Evolutionary conservation across 352 stramenopile genomes (phyloP).

Genomic region (Paralagenidium karlingii): DNA sequence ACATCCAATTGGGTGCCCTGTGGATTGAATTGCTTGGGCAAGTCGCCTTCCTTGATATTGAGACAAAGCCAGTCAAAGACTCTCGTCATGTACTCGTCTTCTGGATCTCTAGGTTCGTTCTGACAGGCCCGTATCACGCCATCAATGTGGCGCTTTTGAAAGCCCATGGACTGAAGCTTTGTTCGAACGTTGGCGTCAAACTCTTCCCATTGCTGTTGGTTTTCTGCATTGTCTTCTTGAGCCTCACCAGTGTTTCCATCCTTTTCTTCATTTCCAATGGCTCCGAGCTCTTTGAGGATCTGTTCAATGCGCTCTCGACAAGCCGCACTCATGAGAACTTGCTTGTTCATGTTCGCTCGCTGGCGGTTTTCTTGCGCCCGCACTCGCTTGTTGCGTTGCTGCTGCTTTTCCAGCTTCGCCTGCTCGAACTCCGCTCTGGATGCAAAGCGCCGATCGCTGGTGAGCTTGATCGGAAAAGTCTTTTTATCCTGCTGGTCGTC

Average conservation of each 20-base stretch:
- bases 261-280: conserved; percentile 5
- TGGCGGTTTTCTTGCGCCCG: conserved; percentile 84
- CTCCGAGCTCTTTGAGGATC: conserved; percentile 43
- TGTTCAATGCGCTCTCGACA: conserved; percentile 83
- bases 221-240: conserved; percentile 1
- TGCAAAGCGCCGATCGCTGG: conserved; percentile 62
- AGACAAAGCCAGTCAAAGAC: conserved; percentile 77
- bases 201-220: conserved; percentile 10
- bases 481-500: conserved; percentile 10
- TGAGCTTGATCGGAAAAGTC: conserved; percentile 20
- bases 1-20: conserved; percentile 85
- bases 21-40: conserved; percentile 79
- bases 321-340: conserved; percentile 85
- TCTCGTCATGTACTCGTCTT: conserved; percentile 19
- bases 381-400: conserved; percentile 66
- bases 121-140: conserved; percentile 19
- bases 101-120: conserved; percentile 10
- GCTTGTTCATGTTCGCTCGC: conserved; percentile 79
- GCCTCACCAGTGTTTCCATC: conserved; percentile 3
- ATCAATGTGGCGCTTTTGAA: conserved; percentile 30
- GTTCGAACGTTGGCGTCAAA: conserved; percentile 9
- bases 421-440: conserved; percentile 59
- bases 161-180: conserved; percentile 41
- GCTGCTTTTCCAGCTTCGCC: conserved; percentile 24
- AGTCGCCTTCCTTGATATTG: conserved; percentile 52